Evolutionary conservation across 176 grass and related monocot genomes (phyloP).

Genomic region (Puccinellia tenuiflora): DNA sequence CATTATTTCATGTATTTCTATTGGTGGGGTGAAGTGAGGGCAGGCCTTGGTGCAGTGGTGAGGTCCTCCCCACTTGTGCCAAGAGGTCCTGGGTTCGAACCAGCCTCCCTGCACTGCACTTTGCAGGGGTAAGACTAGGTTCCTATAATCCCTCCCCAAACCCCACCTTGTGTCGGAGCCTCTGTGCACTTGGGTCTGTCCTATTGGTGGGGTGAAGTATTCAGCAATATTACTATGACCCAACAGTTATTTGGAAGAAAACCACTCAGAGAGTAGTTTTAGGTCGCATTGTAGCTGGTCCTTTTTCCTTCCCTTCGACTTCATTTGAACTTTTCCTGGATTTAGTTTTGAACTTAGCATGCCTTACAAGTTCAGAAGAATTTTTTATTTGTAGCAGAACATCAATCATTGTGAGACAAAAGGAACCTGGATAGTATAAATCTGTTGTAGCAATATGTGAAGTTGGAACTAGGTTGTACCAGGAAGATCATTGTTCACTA

Average conservation of each 20-base stretch:
- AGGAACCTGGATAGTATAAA: not conserved
- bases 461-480: not conserved
- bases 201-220: constrained; percentile 6
- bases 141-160: too few species aligned
- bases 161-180: too few species aligned
- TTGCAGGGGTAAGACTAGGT: too few species aligned
- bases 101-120: too few species aligned
- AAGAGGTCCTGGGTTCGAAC: too few species aligned
- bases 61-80: too few species aligned
- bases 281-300: not conserved
- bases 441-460: not conserved
- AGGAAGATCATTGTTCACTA: not conserved
- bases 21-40: not conserved
- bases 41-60: too few species aligned
- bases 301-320: not conserved
- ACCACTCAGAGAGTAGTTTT: constrained; percentile 8
- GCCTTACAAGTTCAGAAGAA: not conserved
- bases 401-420: not conserved
- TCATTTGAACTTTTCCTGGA: not conserved
- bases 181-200: too few species aligned
- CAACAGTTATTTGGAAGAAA: not conserved
- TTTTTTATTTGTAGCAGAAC: not conserved
- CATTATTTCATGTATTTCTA: constrained; percentile 11
- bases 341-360: constrained; percentile 13
- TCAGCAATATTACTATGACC: not conserved